Base-by-base conservation (phyloP, 2,329 filamentous ascomycete genomes). In the Diaporthe caulivora region DNA sequence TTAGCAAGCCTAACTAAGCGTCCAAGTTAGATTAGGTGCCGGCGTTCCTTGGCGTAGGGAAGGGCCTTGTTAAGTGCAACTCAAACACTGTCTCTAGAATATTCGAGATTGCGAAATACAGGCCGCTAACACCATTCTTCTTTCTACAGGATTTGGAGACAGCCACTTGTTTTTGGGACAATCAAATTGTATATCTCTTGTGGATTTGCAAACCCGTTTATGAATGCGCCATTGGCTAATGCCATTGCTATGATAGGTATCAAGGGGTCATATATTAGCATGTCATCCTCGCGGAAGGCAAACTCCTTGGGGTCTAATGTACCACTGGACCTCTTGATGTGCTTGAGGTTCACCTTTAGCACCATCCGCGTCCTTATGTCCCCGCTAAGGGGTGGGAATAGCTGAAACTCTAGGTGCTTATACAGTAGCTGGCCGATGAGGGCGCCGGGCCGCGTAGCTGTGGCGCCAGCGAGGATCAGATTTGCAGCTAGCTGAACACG, bases 401-500 rank as follows among this genome's bases (percentile, higher is more conserved):
- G 34, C 58, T 79, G 65, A 51, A 80, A 79, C 67, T 78, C 72
- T 49, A 80, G 75, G 71, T 80, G 74, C 71, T 76, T 57, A 51
- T 80, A 80, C 5, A 75, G 75, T 51, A 80, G 71, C 54, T 72
- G 51, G 29, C 75, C 69, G 55, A 81, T 77, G 18, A 80, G 75
- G 54, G 77, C 78, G 44, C 75, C 76, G 24, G 77, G 78, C 49
- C 77, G 73, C 5, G 75, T 79, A 21, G 75, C 70, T 44, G 75
- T 80, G 58, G 72, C 78, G 53, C 76, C 75, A 75, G 76, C 71
- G 64, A 80, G 44, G 51, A 76, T 75, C 18, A 78, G 68, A 40
- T 78, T 72, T 24, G 72, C 65, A 49, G 75, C 76, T 44, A 77
- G 65, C 58, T 81, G 69, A 31, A 78, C 76, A 37, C 74, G 57